Evolutionary conservation across 768 basidiomycete species (phyloP).

Genomic region (Leccinum incarnatum): DNA sequence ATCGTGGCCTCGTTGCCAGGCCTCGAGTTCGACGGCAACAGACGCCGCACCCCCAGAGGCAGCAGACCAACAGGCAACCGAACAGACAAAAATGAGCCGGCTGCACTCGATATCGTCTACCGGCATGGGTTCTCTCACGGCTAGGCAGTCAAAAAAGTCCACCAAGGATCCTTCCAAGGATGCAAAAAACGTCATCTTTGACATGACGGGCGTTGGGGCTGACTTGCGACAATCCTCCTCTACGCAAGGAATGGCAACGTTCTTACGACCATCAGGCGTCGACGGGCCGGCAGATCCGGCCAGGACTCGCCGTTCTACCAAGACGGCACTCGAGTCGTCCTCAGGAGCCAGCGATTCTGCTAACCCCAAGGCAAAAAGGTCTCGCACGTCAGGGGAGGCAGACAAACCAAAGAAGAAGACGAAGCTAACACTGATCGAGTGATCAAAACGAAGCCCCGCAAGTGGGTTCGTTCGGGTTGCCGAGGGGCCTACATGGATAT

Average conservation of each 20-base stretch:
- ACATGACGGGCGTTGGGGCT: conserved; percentile 46
- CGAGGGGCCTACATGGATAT: conserved; percentile 10
- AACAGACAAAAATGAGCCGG: conserved; percentile 16
- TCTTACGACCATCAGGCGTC: conserved; percentile 24
- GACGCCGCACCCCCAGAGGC: conserved; percentile 6
- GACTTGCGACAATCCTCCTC: conserved; percentile 42
- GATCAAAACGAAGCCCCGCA: conserved; percentile 12
- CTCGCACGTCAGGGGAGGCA: conserved; percentile 19
- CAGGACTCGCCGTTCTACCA: conserved; percentile 8
- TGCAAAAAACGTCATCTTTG: conserved; percentile 46
- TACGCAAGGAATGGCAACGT: conserved; percentile 4
- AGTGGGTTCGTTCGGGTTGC: conserved; percentile 19
- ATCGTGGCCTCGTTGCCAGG: conserved; percentile 18
- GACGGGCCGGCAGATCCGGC: conserved; percentile 16
- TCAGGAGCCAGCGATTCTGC: conserved; percentile 5
- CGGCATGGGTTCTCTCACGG: conserved; percentile 4
- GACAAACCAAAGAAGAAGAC: conserved; percentile 26
- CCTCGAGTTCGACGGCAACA: conserved; percentile 12
- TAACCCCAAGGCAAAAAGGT: conserved; percentile 21
- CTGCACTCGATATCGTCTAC: conserved; percentile 25
- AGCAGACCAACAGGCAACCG: conserved; percentile 22
- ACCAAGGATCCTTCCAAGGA: conserved; percentile 32
- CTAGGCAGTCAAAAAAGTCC: conserved; percentile 17
- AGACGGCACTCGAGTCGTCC: conserved; percentile 6
- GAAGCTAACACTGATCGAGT: conserved; percentile 24